phyloP scores from a whole-genome alignment of 2,329 filamentous ascomycete genomes.

The Hirsutella thompsonii region DNA sequence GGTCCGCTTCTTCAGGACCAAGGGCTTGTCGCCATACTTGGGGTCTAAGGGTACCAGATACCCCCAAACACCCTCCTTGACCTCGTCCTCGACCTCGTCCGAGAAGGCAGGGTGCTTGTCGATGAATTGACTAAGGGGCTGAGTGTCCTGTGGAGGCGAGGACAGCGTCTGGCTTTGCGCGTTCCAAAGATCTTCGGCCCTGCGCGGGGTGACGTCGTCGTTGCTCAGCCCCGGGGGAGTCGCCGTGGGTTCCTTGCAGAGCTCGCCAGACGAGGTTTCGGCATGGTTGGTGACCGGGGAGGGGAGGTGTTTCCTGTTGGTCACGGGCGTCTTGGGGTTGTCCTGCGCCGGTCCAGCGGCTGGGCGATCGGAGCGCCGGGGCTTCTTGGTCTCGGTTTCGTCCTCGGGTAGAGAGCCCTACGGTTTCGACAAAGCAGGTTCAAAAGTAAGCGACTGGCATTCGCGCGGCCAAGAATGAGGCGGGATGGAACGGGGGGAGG shows the following conservation, averaged over 20 bases:
- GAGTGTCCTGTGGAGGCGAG: slow-evolving; percentile 51
- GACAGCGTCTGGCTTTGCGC: slow-evolving; percentile 31
- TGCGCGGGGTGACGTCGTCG: slow-evolving; percentile 40
- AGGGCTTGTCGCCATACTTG: slow-evolving; percentile 50
- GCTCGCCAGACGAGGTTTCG: slow-evolving; percentile 45
- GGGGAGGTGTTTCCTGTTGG: slow-evolving; percentile 57
- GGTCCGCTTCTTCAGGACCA: slow-evolving; percentile 61
- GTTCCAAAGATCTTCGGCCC: slow-evolving; percentile 31
- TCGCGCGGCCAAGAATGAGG: slow-evolving; percentile 3
- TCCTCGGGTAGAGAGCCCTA: slow-evolving; percentile 56
- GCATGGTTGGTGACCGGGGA: slow-evolving; percentile 61
- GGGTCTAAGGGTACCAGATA: slow-evolving; percentile 77
- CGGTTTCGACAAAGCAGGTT: slow-evolving; percentile 12
- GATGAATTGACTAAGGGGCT: slow-evolving; percentile 57
- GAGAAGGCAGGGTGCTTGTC: slow-evolving; percentile 59
- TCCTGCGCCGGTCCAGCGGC: slow-evolving; percentile 36
- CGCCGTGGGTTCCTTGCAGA: slow-evolving; percentile 52
- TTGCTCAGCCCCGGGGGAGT: slow-evolving; percentile 52
- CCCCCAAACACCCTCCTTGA: slow-evolving; percentile 81
- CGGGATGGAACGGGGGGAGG: slow-evolving; percentile 10
- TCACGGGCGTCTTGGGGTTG: slow-evolving; percentile 49
- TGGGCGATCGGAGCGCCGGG: slow-evolving; percentile 66
- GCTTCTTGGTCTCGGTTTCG: slow-evolving; percentile 64
- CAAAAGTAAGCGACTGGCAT: slow-evolving; percentile 5
- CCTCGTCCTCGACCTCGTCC: slow-evolving; percentile 77